Percentiles rank a stretch among this genome's conserved stretches.
These are phyloP conservation scores for Nigrograna mackinnonii DNA, from an alignment of 2,329 filamentous ascomycete genomes.

Conservation along the genomic window DNA sequence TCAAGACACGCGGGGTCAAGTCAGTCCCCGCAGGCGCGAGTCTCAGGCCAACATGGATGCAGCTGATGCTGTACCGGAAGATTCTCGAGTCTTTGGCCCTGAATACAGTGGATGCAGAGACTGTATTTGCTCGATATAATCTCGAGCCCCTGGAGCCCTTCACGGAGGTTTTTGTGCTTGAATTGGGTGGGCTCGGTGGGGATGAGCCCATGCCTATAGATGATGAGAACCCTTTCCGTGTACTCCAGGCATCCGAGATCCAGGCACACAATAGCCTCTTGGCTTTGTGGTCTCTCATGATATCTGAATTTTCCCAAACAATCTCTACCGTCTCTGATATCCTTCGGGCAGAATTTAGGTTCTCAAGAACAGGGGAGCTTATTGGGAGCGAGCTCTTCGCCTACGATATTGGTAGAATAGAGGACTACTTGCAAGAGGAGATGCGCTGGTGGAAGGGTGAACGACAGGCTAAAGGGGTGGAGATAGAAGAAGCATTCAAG, in stretches of 20 bases:
- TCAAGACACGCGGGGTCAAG: slow-evolving; percentile 78
- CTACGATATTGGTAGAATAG: slow-evolving; percentile 67
- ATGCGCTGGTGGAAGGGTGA: slow-evolving; percentile 90
- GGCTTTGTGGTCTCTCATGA: slow-evolving; percentile 66
- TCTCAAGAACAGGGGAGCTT: slow-evolving; percentile 50
- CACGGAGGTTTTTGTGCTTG: slow-evolving; percentile 77
- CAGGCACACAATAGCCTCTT: slow-evolving; percentile 62
- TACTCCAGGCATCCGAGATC: slow-evolving; percentile 53
- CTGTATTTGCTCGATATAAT: slow-evolving; percentile 72
- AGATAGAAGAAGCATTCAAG: slow-evolving; percentile 85
- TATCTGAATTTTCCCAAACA: slow-evolving; percentile 57
- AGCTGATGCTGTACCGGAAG: slow-evolving; percentile 87
- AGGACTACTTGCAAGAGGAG: slow-evolving; percentile 68
- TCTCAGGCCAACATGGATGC: slow-evolving; percentile 77
- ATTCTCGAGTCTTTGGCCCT: slow-evolving; percentile 78
- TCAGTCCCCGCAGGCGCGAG: slow-evolving; percentile 67
- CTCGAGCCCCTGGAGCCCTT: slow-evolving; percentile 69
- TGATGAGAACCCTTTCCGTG: slow-evolving; percentile 22
- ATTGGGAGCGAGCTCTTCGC: slow-evolving; percentile 65
- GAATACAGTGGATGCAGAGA: slow-evolving; percentile 69
- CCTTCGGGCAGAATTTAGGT: slow-evolving; percentile 61
- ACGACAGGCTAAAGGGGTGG: slow-evolving; percentile 72
- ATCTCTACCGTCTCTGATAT: slow-evolving; percentile 60
- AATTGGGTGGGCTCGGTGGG: slow-evolving; percentile 71
- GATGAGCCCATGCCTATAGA: slow-evolving; percentile 48